A percentile compares a stretch with the other conserved stretches of the same genome.
phyloP scores from a whole-genome alignment of 1,284 basidiomycete genomes.

The Boletellus sp. region DNA sequence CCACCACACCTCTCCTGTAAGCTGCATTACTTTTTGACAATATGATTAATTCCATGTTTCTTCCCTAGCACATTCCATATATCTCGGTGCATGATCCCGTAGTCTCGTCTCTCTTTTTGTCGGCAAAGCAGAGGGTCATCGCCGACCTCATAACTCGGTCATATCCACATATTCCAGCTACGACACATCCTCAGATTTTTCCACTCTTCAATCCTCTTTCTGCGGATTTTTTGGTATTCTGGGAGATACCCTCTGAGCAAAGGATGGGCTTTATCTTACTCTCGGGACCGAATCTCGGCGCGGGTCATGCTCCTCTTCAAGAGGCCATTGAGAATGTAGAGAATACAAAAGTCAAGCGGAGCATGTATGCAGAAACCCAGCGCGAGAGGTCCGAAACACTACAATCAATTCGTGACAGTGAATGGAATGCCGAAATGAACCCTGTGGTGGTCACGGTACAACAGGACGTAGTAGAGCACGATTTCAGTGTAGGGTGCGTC shows the following conservation, averaged over 20 bases:
- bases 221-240: slow-evolving; percentile 72
- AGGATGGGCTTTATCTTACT: slow-evolving; percentile 62
- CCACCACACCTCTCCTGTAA: slow-evolving; percentile 49
- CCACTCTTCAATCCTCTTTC: slow-evolving; percentile 74
- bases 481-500: slow-evolving; percentile 63
- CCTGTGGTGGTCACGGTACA: slow-evolving; percentile 56
- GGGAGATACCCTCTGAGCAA: slow-evolving; percentile 58
- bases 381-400: slow-evolving; percentile 67
- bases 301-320: slow-evolving; percentile 60
- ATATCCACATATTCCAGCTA: slow-evolving; percentile 62
- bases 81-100: slow-evolving; percentile 33
- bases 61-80: slow-evolving; percentile 12
- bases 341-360: slow-evolving; percentile 65
- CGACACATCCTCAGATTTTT: slow-evolving; percentile 59
- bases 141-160: slow-evolving; percentile 37
- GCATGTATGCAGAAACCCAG: slow-evolving; percentile 87
- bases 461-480: slow-evolving; percentile 47
- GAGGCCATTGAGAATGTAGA: slow-evolving; percentile 56
- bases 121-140: slow-evolving; percentile 43
- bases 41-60: slow-evolving; percentile 4
- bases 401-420: slow-evolving; percentile 60
- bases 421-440: slow-evolving; percentile 79
- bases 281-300: slow-evolving; percentile 62
- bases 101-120: slow-evolving; percentile 47
- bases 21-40: not conserved